Base-by-base conservation (phyloP, 805 yeast species). In the Schwanniomyces pseudopolymorphus region DNA sequence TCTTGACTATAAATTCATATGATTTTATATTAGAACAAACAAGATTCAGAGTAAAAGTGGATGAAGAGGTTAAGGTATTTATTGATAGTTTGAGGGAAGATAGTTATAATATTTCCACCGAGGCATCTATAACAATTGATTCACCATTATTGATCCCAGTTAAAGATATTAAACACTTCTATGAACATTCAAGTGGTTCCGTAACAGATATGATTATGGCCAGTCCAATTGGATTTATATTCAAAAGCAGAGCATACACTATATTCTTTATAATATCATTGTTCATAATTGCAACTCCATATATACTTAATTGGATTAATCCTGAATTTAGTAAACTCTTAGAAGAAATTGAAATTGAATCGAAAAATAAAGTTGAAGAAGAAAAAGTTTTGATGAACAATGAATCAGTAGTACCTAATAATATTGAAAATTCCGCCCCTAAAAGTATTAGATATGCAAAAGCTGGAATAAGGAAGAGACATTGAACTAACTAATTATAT, bases 151-250 rank as follows among this genome's bases (percentile, higher is more conserved):
- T 40, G 1, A 51, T 68, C n/a, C 47, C 52, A 9, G 51, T 58
- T 27, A 40, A 41, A 10, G 61, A 51, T 17, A 42, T 48, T 26
- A 66, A 69, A 42, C 60, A 64, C 46, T 72, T 63, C 52, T 72
- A 72, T 50, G 72, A 70, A 49, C 47, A 45, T 17, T 51, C 67
- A 4, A 61, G 49, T 45, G 63, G 69, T 13, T 60, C 67, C 13
- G 39, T 72, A 17, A 36, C 48, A 1, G 70, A 62, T 36, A 58
- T 72, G 66, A 33, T 72, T 8, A 50, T 66, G 64, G 60, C 58
- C 46, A 64, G 75, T 54, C 78, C 78, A 3, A 58, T 73, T 33
- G 78, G 78, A 6, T 60, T 64, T 48, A 67, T 73, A 11, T 72
- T 73, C 54, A 60, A 56, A 41, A 73, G 64, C 54, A 58, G 48